Evolutionary conservation across 345 rosid genomes (phyloP).

Genomic region (Bruguiera parviflora): DNA sequence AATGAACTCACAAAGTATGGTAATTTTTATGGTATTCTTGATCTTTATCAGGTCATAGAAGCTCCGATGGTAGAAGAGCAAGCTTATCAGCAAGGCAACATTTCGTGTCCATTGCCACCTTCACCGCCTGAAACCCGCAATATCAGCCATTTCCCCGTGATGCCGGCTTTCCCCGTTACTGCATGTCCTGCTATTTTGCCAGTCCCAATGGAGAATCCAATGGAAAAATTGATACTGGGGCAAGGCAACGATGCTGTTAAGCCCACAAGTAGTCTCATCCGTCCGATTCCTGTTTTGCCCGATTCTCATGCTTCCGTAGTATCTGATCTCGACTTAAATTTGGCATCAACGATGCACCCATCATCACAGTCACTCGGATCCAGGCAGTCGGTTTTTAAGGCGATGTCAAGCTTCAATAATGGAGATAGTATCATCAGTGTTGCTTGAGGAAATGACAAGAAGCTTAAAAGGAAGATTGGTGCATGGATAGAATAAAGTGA

Average conservation of each 20-base stretch:
- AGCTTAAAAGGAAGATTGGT: background rate
- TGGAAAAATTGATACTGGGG: slow-evolving; percentile 26
- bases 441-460: slow-evolving; percentile 34
- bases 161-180: slow-evolving; percentile 35
- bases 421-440: slow-evolving; percentile 68
- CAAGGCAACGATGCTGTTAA: slow-evolving; percentile 19
- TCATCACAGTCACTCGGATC: slow-evolving; percentile 52
- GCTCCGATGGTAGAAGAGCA: slow-evolving; percentile 54
- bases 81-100: slow-evolving; percentile 33
- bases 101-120: slow-evolving; percentile 22
- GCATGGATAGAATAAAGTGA: slow-evolving; percentile 29
- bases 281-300: slow-evolving; percentile 28
- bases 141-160: slow-evolving; percentile 26
- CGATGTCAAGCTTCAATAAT: slow-evolving; percentile 44
- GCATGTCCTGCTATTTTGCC: slow-evolving; percentile 30
- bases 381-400: slow-evolving; percentile 45
- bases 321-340: slow-evolving; percentile 38
- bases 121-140: slow-evolving; percentile 28
- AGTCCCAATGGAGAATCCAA: slow-evolving; percentile 31
- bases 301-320: slow-evolving; percentile 20
- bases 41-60: slow-evolving; percentile 43
- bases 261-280: slow-evolving; percentile 27
- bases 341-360: slow-evolving; percentile 26
- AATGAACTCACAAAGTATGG: background rate
- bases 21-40: background rate